Evolutionary conservation across 2,329 filamentous ascomycete genomes (phyloP).

Genomic region (Pleomassaria siparia): DNA sequence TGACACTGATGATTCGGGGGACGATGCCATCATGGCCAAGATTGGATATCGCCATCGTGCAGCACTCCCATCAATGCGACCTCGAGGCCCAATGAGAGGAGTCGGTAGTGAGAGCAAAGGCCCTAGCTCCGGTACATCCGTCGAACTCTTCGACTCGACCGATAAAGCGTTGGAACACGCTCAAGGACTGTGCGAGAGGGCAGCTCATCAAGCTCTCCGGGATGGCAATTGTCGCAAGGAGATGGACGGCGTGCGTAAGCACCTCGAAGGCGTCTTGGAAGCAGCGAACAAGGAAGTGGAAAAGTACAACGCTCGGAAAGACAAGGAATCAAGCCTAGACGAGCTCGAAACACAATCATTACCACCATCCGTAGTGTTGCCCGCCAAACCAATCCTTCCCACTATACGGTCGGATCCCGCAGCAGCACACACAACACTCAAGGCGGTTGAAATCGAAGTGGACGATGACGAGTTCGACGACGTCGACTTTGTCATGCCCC

Average conservation of each 20-base stretch:
- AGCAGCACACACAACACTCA: constrained; percentile 12
- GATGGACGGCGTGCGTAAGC: constrained; percentile 67
- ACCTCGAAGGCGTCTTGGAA: constrained; percentile 64
- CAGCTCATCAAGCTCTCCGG: constrained; percentile 85
- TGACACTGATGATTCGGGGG: constrained; percentile 26
- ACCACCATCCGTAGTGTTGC: constrained; percentile 12
- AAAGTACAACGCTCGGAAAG: constrained; percentile 24
- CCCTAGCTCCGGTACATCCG: constrained; percentile 17
- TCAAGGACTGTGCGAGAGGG: constrained; percentile 80
- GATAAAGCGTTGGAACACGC: constrained; percentile 79
- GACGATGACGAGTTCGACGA: constrained; percentile 38
- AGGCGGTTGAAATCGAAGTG: constrained; percentile 38
- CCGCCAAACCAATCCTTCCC: constrained; percentile 12
- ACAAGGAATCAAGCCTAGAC: constrained; percentile 14
- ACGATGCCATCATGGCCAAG: constrained; percentile 33
- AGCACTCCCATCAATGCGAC: constrained; percentile 33
- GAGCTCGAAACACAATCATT: constrained; percentile 21
- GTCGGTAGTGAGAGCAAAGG: constrained; percentile 7
- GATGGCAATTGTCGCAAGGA: constrained; percentile 83
- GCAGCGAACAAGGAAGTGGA: constrained; percentile 52
- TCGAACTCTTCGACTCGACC: constrained; percentile 59
- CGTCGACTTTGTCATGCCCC: constrained; percentile 38
- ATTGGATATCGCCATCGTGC: constrained; percentile 39
- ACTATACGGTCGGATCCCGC: constrained; percentile 7
- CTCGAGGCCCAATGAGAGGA: constrained; percentile 20